phyloP scores from a whole-genome alignment of 208 protist genomes.

The Leishmania guyanensis region DNA sequence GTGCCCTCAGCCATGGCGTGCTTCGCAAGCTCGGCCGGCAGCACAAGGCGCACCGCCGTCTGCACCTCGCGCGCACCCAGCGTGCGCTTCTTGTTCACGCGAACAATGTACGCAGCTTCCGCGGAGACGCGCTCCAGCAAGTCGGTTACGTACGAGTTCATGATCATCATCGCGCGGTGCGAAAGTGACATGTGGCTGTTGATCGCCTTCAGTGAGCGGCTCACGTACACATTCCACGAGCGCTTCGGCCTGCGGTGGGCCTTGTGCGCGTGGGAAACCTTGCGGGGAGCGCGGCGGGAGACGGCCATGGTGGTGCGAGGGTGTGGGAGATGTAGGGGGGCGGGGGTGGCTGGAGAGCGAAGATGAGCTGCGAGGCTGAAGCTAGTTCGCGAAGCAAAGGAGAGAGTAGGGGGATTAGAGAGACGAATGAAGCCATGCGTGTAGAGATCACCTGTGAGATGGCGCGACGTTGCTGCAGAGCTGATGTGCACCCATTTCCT shows the following conservation, averaged over 20 bases:
- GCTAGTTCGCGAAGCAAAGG: neutral
- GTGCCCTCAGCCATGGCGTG: slow-evolving; percentile 98
- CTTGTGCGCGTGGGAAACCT: slow-evolving; percentile 30
- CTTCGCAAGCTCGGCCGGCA: slow-evolving; percentile 98
- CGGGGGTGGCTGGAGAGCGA: neutral
- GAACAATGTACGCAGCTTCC: slow-evolving; percentile 93
- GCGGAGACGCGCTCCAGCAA: slow-evolving; percentile 97
- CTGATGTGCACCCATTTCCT: neutral
- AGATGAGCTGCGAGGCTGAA: neutral
- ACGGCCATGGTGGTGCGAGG: slow-evolving; percentile 47
- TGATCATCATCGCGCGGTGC: slow-evolving; percentile 95
- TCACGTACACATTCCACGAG: slow-evolving; percentile 89
- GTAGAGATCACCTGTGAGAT: neutral
- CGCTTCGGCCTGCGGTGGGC: slow-evolving; percentile 74
- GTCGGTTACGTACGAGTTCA: slow-evolving; percentile 98
- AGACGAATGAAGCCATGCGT: neutral
- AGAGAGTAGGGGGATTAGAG: neutral
- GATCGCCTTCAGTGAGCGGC: slow-evolving; percentile 95
- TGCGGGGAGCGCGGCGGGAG: slow-evolving; percentile 44
- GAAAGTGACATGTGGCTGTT: slow-evolving; percentile 96
- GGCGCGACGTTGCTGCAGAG: neutral
- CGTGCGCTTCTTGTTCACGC: slow-evolving; percentile 96
- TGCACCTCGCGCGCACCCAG: slow-evolving; percentile 96
- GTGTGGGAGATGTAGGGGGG: neutral
- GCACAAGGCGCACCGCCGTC: slow-evolving; percentile 96